A percentile compares a stretch with the other conserved stretches of the same genome.
Conservation (phyloP, 2,329 filamentous ascomycete species). For the Hyphodiscus sp. region DNA sequence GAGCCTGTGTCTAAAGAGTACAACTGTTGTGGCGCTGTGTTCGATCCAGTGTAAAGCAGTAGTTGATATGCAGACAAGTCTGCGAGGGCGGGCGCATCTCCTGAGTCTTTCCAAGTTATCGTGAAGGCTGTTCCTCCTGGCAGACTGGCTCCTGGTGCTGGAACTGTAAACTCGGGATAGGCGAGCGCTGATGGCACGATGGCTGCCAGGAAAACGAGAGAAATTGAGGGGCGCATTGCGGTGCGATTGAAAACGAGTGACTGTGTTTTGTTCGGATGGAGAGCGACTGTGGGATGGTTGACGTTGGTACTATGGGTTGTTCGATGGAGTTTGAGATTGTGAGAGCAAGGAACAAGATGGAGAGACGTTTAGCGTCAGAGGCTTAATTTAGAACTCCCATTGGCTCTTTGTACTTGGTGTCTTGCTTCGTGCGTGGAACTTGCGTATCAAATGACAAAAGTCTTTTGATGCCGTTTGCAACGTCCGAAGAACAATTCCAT, state of each 20-base stretch:
- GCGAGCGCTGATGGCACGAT: conserved; percentile 21
- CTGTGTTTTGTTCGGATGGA: conserved; percentile 1
- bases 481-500: not conserved
- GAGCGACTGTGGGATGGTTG: not conserved
- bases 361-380: conserved; percentile 4
- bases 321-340: conserved; percentile 1
- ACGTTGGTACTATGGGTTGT: not conserved
- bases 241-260: conserved; percentile 16
- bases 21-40: conserved; percentile 39
- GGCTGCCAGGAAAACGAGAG: conserved; percentile 17
- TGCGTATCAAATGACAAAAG: not conserved
- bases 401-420: conserved; percentile 1
- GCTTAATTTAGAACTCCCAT: conserved; percentile 10
- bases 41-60: conserved; percentile 54
- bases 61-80: conserved; percentile 50
- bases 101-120: conserved; percentile 51
- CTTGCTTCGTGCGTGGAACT: not conserved
- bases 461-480: not conserved
- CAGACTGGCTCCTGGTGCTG: conserved; percentile 43
- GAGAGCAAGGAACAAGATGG: conserved; percentile 2
- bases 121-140: conserved; percentile 43
- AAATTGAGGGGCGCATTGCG: conserved; percentile 19
- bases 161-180: conserved; percentile 42
- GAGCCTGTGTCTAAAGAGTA: conserved; percentile 35
- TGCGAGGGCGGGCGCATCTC: conserved; percentile 40